Base-by-base conservation (phyloP, 139 green algal genomes). In the Chlamydomonas sphaeroides region DNA sequence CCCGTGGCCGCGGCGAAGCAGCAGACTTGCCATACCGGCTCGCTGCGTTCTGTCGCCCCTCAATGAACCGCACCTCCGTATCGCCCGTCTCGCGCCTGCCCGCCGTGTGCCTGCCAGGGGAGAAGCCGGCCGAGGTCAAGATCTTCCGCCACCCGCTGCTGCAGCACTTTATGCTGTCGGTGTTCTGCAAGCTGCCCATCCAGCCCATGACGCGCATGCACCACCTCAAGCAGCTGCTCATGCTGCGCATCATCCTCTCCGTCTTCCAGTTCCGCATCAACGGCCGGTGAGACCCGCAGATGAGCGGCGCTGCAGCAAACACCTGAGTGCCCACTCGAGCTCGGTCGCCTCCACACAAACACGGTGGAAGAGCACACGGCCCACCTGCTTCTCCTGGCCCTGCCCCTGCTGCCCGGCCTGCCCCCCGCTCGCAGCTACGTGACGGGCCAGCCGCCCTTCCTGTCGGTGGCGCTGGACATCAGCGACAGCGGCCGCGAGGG, bases 151-250 rank as follows among this genome's bases (percentile, higher is more conserved):
- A 99, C 91, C 92, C 94, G 80, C 94, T 99, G 79, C 92, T 99
- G 85, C 93, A 98, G 88, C 90, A 98, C 67, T 99, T 98, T 88
- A 95, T 93, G 86, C 90, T 99, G 61, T 95, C 89, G 45, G 79
- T 99, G 42, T 99, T 99, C 92, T 97, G 94, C 92, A 99, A 99
- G 93, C 88, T 98, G 57, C 97, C 97, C 45, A 93, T 99, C 42
- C 78, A 84, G 68, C 87, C 91, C 38, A 90, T 98, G 87, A 90
- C 61, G 39, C 90, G 66, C 2, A 90, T 97, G 85, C 80, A 82
- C 8, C 95, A 98, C 83, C 84, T 99, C 26, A 81, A 90, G 51
- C 78, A 91, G 65, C 65, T 87, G 63, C 93, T 99, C 77, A 97
- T 98, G 79, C 53, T 95, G 76, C 91, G 97, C 57, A 93, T 98